phyloP scores from a whole-genome alignment of 1,139 yeast species.

The Sugiyamaella pinicola region DNA sequence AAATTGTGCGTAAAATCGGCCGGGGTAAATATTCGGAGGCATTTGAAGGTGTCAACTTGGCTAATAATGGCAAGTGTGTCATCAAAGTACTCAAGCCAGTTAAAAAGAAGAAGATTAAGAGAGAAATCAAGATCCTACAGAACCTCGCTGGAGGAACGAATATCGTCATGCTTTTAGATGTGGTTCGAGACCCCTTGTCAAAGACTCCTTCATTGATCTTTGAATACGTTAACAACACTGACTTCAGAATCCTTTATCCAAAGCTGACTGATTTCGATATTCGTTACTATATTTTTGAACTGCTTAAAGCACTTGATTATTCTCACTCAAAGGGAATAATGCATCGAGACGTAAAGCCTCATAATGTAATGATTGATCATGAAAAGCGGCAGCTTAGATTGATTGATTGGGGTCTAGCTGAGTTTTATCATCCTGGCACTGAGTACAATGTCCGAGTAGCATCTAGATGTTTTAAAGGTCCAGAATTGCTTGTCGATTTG shows the following conservation, averaged over 20 bases:
- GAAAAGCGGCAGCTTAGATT: constrained; percentile 67
- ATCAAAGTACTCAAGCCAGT: constrained; percentile 97
- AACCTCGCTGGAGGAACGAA: constrained; percentile 88
- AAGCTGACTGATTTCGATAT: constrained; percentile 82
- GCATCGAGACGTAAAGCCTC: constrained; percentile 99
- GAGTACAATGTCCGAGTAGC: constrained; percentile 98
- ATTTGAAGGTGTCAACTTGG: constrained; percentile 71
- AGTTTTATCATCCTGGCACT: constrained; percentile 91
- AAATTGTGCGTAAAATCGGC: constrained; percentile 88
- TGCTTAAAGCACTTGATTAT: constrained; percentile 86
- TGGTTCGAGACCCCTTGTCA: constrained; percentile 86
- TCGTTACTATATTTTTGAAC: constrained; percentile 84
- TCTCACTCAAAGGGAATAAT: constrained; percentile 98
- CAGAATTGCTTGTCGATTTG: constrained; percentile 91
- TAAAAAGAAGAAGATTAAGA: constrained; percentile 90
- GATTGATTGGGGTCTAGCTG: constrained; percentile 99
- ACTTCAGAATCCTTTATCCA: constrained; percentile 90
- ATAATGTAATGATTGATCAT: constrained; percentile 97
- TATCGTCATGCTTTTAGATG: constrained; percentile 76
- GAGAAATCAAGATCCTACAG: constrained; percentile 91
- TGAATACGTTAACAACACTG: constrained; percentile 87
- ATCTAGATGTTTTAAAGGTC: constrained; percentile 97
- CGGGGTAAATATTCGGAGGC: constrained; percentile 98
- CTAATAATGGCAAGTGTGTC: constrained; percentile 53
- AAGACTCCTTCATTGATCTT: constrained; percentile 93